Evolutionary conservation across 2,329 filamentous ascomycete genomes (phyloP).

Genomic region (Ascochyta pisi): DNA sequence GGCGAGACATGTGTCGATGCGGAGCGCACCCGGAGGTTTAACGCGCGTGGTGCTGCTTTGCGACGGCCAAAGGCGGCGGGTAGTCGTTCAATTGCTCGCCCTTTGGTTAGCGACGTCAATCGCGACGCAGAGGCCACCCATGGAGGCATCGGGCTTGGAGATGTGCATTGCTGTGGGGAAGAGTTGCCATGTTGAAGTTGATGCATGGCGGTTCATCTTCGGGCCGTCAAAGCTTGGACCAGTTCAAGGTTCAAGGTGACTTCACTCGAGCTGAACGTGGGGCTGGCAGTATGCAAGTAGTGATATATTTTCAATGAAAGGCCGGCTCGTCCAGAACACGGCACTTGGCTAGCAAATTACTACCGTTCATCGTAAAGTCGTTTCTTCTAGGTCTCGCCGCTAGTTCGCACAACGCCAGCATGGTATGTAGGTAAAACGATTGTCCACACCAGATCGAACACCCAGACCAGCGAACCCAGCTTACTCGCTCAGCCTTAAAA

Average conservation of each 20-base stretch:
- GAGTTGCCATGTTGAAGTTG: constrained; percentile 29
- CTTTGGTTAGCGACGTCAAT: constrained; percentile 33
- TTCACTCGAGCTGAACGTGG: background rate
- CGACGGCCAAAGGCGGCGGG: constrained; percentile 33
- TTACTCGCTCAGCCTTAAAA: constrained; percentile 21
- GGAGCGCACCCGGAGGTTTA: constrained; percentile 38
- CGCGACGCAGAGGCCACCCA: constrained; percentile 49
- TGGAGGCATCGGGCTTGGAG: constrained; percentile 51
- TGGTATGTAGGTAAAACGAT: constrained; percentile 11
- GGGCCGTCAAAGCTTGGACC: constrained; percentile 25
- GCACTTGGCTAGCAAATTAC: constrained; percentile 39
- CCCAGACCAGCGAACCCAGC: constrained; percentile 8
- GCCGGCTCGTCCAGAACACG: constrained; percentile 25
- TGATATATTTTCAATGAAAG: constrained; percentile 35
- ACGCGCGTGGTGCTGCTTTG: constrained; percentile 29
- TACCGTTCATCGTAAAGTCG: constrained; percentile 37
- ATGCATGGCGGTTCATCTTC: constrained; percentile 34
- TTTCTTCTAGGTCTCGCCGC: constrained; percentile 37
- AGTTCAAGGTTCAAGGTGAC: background rate
- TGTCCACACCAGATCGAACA: constrained; percentile 16
- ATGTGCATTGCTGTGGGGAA: constrained; percentile 32
- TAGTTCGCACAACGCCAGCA: constrained; percentile 10
- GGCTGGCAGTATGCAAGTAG: constrained; percentile 15
- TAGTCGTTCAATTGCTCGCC: constrained; percentile 37
- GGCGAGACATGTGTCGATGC: constrained; percentile 56